These are phyloP conservation scores for Penicillium canescens DNA, from an alignment of 495 filamentous ascomycete genomes.

Conservation along the genomic window DNA sequence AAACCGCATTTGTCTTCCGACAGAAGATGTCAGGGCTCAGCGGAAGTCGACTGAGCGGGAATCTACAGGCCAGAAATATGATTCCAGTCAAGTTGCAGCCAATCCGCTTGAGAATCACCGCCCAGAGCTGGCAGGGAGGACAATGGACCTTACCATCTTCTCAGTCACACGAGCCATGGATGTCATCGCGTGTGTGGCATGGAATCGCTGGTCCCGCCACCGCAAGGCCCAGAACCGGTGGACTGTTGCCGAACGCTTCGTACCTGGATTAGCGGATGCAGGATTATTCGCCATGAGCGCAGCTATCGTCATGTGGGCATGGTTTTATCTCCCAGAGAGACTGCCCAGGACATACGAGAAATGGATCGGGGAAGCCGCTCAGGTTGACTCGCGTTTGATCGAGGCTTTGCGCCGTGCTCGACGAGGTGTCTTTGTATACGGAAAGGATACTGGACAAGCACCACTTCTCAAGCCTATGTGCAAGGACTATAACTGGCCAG, in stretches of 20 bases:
- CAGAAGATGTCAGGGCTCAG: slow-evolving; percentile 2
- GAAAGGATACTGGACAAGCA: slow-evolving; percentile 74
- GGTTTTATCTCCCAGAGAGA: slow-evolving; percentile 73
- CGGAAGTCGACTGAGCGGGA: slow-evolving; percentile 1
- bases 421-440: slow-evolving; percentile 67
- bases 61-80: slow-evolving; percentile 2
- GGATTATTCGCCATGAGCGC: slow-evolving; percentile 72
- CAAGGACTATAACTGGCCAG: slow-evolving; percentile 66
- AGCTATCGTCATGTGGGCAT: slow-evolving; percentile 88
- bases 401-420: slow-evolving; percentile 69
- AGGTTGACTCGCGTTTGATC: slow-evolving; percentile 77
- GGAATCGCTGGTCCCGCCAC: slow-evolving; percentile 48
- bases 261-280: slow-evolving; percentile 63
- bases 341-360: slow-evolving; percentile 77
- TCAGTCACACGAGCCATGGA: slow-evolving; percentile 75
- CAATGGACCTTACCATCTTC: slow-evolving; percentile 85
- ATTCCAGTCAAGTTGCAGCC: slow-evolving; percentile 43
- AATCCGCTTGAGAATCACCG: slow-evolving; percentile 15
- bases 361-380: slow-evolving; percentile 80
- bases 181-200: slow-evolving; percentile 65
- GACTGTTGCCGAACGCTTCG: slow-evolving; percentile 50
- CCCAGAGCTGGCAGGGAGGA: slow-evolving; percentile 64
- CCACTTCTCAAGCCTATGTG: slow-evolving; percentile 74
- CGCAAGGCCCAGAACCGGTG: slow-evolving; percentile 41
- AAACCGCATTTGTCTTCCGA: slow-evolving; percentile 26